Conservation (phyloP, 2,329 filamentous ascomycete genomes). For the Calonectria fujianensis region DNA sequence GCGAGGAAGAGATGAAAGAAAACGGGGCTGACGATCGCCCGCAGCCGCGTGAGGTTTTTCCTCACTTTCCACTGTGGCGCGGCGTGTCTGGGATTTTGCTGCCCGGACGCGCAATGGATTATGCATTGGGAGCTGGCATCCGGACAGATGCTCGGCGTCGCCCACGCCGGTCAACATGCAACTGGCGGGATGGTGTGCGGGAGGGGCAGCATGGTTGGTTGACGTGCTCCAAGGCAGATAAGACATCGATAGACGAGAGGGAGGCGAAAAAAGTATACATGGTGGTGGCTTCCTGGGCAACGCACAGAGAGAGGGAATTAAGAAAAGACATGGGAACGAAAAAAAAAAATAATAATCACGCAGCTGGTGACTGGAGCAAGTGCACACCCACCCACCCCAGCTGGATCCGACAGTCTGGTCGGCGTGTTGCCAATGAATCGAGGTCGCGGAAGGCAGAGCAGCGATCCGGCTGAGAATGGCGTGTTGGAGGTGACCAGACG, state of each 20-base stretch:
- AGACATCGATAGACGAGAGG: conserved; percentile 17
- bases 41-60: neutral
- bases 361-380: conserved; percentile 4
- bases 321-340: neutral
- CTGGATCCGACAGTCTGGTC: conserved; percentile 42
- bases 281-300: conserved; percentile 5
- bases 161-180: conserved; percentile 27
- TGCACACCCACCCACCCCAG: neutral
- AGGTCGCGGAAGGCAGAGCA: conserved; percentile 29
- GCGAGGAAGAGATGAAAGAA: conserved; percentile 21
- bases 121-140: conserved; percentile 18
- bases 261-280: conserved; percentile 12
- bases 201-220: conserved; percentile 27
- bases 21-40: conserved; percentile 22
- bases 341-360: conserved; percentile 28
- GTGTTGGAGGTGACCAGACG: conserved; percentile 23
- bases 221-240: conserved; percentile 5
- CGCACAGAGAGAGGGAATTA: conserved; percentile 15
- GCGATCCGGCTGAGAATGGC: conserved; percentile 35
- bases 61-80: conserved; percentile 11
- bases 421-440: conserved; percentile 38
- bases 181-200: conserved; percentile 20
- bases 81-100: conserved; percentile 21
- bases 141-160: conserved; percentile 32
- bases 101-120: conserved; percentile 11